Conservation (phyloP, 805 yeast genomes). For the Deakozyma indianensis region DNA sequence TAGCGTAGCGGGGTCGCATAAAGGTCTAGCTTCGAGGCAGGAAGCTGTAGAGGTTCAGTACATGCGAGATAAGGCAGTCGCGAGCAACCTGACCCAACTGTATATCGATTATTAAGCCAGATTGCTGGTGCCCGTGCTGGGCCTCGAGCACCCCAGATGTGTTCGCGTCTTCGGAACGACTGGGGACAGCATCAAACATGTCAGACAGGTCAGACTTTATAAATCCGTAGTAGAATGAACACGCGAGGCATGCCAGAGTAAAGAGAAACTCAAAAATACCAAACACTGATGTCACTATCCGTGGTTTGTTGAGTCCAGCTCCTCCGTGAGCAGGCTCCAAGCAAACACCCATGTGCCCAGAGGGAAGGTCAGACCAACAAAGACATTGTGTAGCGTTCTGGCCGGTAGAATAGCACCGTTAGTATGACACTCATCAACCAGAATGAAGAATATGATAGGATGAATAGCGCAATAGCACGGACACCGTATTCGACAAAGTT, state of each 20-base stretch:
- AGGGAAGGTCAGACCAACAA: constrained; percentile 88
- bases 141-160: too few species aligned
- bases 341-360: constrained; percentile 68
- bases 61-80: too few species aligned
- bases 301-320: constrained; percentile 17
- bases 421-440: constrained; percentile 32
- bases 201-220: background rate
- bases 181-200: too few species aligned
- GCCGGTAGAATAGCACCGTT: constrained; percentile 22
- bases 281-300: background rate
- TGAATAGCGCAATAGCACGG: constrained; percentile 28
- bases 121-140: too few species aligned
- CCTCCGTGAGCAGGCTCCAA: constrained; percentile 33
- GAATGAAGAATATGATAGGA: constrained; percentile 44
- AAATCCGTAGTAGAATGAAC: background rate
- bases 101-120: too few species aligned
- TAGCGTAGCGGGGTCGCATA: too few species aligned
- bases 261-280: background rate
- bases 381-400: constrained; percentile 30
- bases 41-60: too few species aligned
- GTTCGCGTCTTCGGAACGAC: too few species aligned
- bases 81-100: too few species aligned
- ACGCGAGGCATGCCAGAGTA: background rate
- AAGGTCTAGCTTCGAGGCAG: too few species aligned
- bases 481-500: constrained; percentile 17